These are phyloP conservation scores for Cryptosporidium canis DNA, from an alignment of 169 alveolate species.

Conservation along the genomic window DNA sequence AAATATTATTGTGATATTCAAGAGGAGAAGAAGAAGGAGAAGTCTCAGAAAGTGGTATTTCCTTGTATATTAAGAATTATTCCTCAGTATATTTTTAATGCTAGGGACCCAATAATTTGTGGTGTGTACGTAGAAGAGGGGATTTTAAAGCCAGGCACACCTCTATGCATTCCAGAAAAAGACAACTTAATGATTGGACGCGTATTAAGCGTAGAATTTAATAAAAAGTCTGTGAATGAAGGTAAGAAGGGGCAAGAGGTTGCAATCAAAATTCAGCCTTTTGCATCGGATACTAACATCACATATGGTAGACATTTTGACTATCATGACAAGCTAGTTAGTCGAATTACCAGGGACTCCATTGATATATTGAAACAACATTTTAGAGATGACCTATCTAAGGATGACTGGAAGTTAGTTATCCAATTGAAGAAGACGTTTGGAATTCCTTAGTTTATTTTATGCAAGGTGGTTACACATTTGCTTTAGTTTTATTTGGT, in stretches of 20 bases:
- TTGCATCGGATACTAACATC: constrained; percentile 86
- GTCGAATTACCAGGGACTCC: constrained; percentile 92
- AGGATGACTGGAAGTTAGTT: constrained; percentile 95
- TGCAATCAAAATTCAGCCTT: constrained; percentile 84
- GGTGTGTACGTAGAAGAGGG: constrained; percentile 96
- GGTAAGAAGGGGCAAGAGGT: constrained; percentile 93
- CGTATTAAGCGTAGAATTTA: constrained; percentile 94
- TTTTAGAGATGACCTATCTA: constrained; percentile 93
- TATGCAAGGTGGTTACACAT: neutral
- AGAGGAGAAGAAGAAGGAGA: constrained; percentile 88
- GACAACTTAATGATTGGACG: constrained; percentile 91
- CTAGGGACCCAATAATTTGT: constrained; percentile 95
- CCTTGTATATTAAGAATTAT: constrained; percentile 95
- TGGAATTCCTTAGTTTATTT: constrained; percentile 77
- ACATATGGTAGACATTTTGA: constrained; percentile 96
- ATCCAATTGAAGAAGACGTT: constrained; percentile 85
- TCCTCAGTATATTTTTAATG: constrained; percentile 92
- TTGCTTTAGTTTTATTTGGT: neutral
- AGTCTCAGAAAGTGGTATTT: constrained; percentile 88
- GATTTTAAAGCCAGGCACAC: constrained; percentile 93
- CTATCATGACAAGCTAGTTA: constrained; percentile 84
- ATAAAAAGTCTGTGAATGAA: constrained; percentile 90
- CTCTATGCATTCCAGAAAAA: constrained; percentile 91
- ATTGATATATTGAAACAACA: constrained; percentile 94
- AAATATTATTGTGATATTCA: constrained; percentile 90